These are phyloP conservation scores for Haplosporangium gracile DNA, from an alignment of 192 early-diverging fungal genomes.

Conservation along the genomic window DNA sequence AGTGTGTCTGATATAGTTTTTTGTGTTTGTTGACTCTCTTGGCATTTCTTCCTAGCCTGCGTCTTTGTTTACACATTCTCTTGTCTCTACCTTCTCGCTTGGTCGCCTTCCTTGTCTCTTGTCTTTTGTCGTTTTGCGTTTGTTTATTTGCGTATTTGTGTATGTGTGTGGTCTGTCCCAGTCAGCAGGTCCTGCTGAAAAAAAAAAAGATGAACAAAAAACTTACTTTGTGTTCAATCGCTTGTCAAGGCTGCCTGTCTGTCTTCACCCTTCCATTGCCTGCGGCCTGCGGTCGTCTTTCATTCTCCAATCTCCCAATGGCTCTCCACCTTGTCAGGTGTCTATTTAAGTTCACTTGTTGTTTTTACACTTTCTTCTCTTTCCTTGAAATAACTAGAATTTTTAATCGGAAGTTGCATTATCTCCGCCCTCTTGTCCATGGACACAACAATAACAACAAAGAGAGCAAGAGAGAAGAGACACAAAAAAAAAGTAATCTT, in stretches of 20 bases:
- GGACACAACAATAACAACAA: background rate
- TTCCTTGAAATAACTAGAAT: background rate
- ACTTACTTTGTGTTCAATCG: background rate
- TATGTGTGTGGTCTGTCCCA: background rate
- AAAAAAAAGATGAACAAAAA: no score
- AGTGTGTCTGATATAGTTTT: background rate
- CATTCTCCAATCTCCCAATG: background rate
- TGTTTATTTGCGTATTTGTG: background rate
- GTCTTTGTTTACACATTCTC: no score
- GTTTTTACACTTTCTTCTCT: background rate
- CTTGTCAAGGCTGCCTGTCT: background rate
- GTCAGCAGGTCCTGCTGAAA: background rate
- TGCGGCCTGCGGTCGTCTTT: background rate
- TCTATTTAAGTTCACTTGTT: background rate
- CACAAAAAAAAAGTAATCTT: background rate
- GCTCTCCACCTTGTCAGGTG: background rate
- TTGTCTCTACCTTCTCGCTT: no score
- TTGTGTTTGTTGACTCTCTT: background rate
- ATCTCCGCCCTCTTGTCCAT: background rate
- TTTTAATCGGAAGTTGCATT: background rate
- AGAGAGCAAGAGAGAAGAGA: background rate
- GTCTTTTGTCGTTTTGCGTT: conserved; percentile 2
- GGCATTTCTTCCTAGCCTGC: no score
- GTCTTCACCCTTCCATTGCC: background rate
- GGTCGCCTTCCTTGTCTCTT: no score